Evolutionary conservation across 2,329 filamentous ascomycete species (phyloP), one percentile per base, ranked within the genome.

Genomic region (Cladosporium sp.): DNA sequence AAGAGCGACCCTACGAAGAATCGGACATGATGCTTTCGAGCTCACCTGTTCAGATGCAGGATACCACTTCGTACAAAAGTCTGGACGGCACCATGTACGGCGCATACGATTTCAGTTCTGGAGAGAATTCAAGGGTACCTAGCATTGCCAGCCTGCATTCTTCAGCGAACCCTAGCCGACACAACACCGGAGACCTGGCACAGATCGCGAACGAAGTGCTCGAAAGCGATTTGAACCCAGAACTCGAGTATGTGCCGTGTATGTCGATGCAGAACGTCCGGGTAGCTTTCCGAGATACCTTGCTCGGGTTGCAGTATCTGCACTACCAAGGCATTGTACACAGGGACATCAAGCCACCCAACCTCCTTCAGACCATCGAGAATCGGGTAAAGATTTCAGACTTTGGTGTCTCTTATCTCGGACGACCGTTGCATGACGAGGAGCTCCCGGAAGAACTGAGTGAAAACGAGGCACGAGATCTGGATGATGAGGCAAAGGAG

Each of bases 381-480:
- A 87, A 92, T 66, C 86, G 88, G 14, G 90, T 97, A 69, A 99
- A 99, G 79, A 99, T 99, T 61, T 97, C 94, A 5, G 94, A 99
- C 70, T 99, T 99, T 77, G 94, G 94, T 34, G 94, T 99, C 1
- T 99, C 94, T 1, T 99, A 97, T 73, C 90, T 99, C 63, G 94
- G 94, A 28, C 86, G 91, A 52, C 91, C 91, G 1, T 89, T 92
- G 59, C 84, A 90, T 39, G 90, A 96, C 49, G 68, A 64, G 39
- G 70, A 73, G 34, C 42, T 59, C 12, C 89, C 89, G 55, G 90
- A 95, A 67, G 83, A 86, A 38, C 88, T 72, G 52, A 69, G 90
- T 60, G 88, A 92, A 59, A 74, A 87, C 77, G 92, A 97, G 72
- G 89, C 90, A 11, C 86, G 85, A 40, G 90, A 96, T 68, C 86